Base-by-base conservation (phyloP, 305 asterid genomes). In the Fraxinus baroniana region DNA sequence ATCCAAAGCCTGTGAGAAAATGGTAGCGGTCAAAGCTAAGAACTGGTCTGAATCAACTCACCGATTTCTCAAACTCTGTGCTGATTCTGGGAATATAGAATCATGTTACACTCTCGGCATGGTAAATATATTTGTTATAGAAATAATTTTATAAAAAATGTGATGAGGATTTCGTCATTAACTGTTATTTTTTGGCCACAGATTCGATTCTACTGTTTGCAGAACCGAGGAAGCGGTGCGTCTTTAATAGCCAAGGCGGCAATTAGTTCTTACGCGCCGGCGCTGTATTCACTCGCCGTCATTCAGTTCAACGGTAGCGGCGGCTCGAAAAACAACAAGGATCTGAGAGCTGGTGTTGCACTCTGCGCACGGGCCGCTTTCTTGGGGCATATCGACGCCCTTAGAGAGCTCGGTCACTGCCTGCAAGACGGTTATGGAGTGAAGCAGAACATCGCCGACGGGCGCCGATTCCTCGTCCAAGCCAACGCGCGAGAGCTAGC, bases 401-500 rank as follows among this genome's bases (percentile, higher is more conserved):
- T 97, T 3, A 94, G 98, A 0, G 99, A 94, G 93, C 97, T 96
- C 12, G 99, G 98, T n/a, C 98, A 94, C 90, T 96, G 99, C 89
- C 90, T 94, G 41, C 99, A 96, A 39, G 99, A 96, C 90, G 99
- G 99, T 1, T 96, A 96, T 83, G 99, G 99, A 78, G 98, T 96
- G n/a, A 92, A 93, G 88, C 95, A 88, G 41, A 93, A 93, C 89
- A 81, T 96, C 46, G 82, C 93, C 22, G 98, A 96, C 86, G 99
- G 99, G 0, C 91, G 99, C 7, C 91, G 98, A 0, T 91, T 93
- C 74, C 84, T 96, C 0, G 91, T 94, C 78, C 98, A 94, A 80
- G 99, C 99, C 79, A 96, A 94, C 97, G 98, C 98, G 39, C 97
- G 98, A n/a, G 99, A 96, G 88, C 84, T 96, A 3, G 98, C 97